These are phyloP conservation scores for Ophiocordyceps sinensis DNA, from an alignment of 2,329 filamentous ascomycete genomes.

Conservation along the genomic window DNA sequence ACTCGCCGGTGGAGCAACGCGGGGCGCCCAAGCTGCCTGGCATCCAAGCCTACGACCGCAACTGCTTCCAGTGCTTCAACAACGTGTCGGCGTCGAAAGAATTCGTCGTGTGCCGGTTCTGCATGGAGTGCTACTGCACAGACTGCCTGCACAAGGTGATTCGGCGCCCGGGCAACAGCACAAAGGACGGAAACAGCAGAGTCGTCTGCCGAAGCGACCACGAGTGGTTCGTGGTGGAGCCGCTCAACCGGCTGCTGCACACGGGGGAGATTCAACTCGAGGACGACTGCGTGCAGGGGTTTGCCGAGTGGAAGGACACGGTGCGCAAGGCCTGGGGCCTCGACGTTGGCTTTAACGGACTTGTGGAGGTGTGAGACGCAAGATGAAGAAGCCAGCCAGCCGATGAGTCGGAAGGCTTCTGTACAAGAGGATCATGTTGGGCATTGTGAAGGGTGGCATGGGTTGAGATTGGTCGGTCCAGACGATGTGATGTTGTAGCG, in stretches of 20 bases:
- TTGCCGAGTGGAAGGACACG: conserved; percentile 21
- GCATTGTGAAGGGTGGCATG: background rate
- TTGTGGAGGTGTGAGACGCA: background rate
- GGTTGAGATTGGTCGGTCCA: background rate
- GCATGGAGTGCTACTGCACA: conserved; percentile 24
- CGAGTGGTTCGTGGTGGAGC: conserved; percentile 23
- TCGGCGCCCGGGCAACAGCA: conserved; percentile 15
- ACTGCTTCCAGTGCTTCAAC: conserved; percentile 24
- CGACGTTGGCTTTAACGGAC: background rate
- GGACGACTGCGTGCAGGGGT: conserved; percentile 15
- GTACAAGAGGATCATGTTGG: no score
- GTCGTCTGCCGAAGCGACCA: conserved; percentile 22
- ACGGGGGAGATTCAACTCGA: conserved; percentile 23
- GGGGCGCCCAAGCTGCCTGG: conserved; percentile 22
- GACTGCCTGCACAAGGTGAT: conserved; percentile 17
- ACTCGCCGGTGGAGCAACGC: conserved; percentile 14
- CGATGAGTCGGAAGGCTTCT: background rate
- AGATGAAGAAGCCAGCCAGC: background rate
- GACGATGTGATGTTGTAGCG: no score
- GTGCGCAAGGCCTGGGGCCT: conserved; percentile 17
- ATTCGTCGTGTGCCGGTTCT: conserved; percentile 21
- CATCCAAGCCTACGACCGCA: conserved; percentile 17
- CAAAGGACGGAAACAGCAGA: conserved; percentile 12
- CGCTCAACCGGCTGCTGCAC: conserved; percentile 18
- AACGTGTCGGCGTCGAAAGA: conserved; percentile 15